Evolutionary conservation across 345 rosid species (phyloP).

Genomic region (Arabidopsis suecica): DNA sequence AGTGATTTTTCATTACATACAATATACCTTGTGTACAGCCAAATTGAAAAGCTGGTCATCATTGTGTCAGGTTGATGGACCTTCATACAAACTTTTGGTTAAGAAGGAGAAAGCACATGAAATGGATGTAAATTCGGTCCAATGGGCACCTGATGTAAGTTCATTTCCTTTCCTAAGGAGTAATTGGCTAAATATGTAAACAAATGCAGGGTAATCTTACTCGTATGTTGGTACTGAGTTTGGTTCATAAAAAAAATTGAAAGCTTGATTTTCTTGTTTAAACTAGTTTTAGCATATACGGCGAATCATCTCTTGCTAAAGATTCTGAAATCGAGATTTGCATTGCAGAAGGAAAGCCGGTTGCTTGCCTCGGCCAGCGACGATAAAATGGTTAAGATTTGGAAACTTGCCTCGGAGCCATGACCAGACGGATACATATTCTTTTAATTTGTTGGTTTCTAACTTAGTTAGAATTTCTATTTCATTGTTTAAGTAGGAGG

Average conservation of each 20-base stretch:
- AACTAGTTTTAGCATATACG: background rate
- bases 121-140: slow-evolving; percentile 86
- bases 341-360: slow-evolving; percentile 36
- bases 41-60: background rate
- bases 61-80: slow-evolving; percentile 60
- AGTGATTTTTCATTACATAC: slow-evolving; percentile 8
- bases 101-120: slow-evolving; percentile 89
- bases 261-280: background rate
- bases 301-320: background rate
- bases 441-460: background rate
- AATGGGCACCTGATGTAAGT: slow-evolving; percentile 81
- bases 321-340: slow-evolving; percentile 22
- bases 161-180: slow-evolving; percentile 23
- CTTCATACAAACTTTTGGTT: slow-evolving; percentile 63
- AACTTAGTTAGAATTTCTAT: background rate
- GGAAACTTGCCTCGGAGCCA: slow-evolving; percentile 55
- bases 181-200: background rate
- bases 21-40: background rate
- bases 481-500: background rate
- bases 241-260: background rate
- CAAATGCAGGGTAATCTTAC: background rate
- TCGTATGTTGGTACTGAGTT: background rate
- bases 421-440: background rate
- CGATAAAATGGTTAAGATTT: slow-evolving; percentile 71
- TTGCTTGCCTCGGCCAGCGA: slow-evolving; percentile 86